Evolutionary conservation across 208 protist genomes (phyloP).

Genomic region (Trypanosoma lewisi): DNA sequence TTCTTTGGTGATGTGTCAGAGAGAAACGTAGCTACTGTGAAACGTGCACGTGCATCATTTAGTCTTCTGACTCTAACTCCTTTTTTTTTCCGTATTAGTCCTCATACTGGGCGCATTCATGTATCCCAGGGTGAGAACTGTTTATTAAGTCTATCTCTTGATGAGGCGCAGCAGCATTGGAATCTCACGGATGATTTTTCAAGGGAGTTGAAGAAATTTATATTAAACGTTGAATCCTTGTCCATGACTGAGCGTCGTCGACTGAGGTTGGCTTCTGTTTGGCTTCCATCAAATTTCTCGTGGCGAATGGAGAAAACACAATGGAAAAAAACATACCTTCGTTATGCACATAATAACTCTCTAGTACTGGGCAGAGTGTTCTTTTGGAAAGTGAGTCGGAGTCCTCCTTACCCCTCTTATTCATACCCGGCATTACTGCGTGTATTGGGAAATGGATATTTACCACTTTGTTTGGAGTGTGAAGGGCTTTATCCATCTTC

Average conservation of each 20-base stretch:
- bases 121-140: constrained; percentile 18
- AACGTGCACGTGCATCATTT: neutral
- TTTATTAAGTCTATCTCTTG: constrained; percentile 28
- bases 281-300: constrained; percentile 23
- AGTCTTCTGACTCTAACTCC: neutral
- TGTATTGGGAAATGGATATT: constrained; percentile 3
- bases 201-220: constrained; percentile 51
- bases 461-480: constrained; percentile 25
- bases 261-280: constrained; percentile 14
- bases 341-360: constrained; percentile 8
- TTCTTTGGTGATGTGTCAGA: constrained; percentile 1
- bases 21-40: neutral
- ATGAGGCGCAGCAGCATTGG: constrained; percentile 48
- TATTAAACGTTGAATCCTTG: constrained; percentile 27
- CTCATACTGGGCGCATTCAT: constrained; percentile 72
- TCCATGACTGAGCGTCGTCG: constrained; percentile 16
- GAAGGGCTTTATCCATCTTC: neutral
- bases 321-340: constrained; percentile 15
- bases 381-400: constrained; percentile 25
- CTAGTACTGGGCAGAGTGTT: constrained; percentile 22
- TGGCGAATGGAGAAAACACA: constrained; percentile 7
- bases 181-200: constrained; percentile 40
- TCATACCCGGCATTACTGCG: constrained; percentile 14
- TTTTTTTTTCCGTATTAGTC: constrained; percentile 44
- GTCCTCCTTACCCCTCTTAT: neutral